Evolutionary conservation across 2,329 filamentous ascomycete species (phyloP), one percentile per base, ranked within the genome.

Genomic region (Trichophaea hybrida): DNA sequence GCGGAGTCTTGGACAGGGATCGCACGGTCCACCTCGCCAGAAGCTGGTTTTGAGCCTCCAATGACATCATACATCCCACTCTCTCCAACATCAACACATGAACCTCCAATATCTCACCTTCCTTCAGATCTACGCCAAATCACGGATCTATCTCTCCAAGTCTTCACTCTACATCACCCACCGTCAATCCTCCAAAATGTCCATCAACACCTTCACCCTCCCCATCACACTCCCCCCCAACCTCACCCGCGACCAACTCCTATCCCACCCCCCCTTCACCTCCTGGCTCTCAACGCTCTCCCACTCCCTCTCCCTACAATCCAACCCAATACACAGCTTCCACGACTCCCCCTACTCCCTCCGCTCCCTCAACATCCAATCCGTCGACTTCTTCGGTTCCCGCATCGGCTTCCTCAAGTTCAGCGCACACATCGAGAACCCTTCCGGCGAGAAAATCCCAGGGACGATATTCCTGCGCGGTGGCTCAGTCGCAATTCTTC

Each of bases 401-500:
- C 60, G 59, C 34, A 69, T 83, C 12, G 80, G 80, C 49, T 83
- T 83, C 68, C 67, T 83, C 24, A 83, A 82, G 63, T 69, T 82
- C 40, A 71, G 70, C 2, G 75, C 79, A 5, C 65, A 70, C 1
- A 72, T 83, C 1, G 70, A 71, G 60, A 82, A 80, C 65, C 59
- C 64, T 1, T 71, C 71, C 0, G 75, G 75, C 58, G 77, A 80
- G 64, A 69, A 66, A 0, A 73, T 84, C 0, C 79, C 80, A 0
- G 79, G 78, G 4, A 72, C 73, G 1, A 73, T 80, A 0, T 78
- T 84, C 61, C 73, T 84, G 1, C 76, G 81, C 40, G 81, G 81
- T 0, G 76, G 79, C n/a, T 78, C 76, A 67, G 80, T 83, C 48
- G 80, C 75, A 31, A 79, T 83, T 76, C 74, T 83, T 6, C 74